phyloP scores from a whole-genome alignment of 768 basidiomycete species.

The Leccinum pellstonianum region DNA sequence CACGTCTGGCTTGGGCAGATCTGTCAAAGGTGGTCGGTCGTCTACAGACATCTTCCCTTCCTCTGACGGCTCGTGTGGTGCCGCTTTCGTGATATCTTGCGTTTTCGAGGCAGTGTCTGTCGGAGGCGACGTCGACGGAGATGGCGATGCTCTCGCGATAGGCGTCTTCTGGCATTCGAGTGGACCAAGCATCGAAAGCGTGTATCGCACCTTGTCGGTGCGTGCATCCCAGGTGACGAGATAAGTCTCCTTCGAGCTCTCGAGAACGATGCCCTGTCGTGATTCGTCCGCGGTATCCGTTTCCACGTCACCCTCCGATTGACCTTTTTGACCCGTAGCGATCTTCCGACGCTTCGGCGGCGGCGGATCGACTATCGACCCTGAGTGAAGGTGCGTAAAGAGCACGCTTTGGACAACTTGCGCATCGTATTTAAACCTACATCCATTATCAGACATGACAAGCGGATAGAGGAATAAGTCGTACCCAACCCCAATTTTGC shows the following conservation, averaged over 20 bases:
- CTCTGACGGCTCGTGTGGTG: not conserved
- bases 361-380: slow-evolving; percentile 13
- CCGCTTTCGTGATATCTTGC: not conserved
- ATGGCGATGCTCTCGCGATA: not conserved
- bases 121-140: not conserved
- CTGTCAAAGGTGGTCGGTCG: slow-evolving; percentile 1
- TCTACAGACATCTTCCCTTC: not conserved
- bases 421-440: slow-evolving; percentile 56
- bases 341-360: slow-evolving; percentile 31
- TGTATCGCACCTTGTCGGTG: slow-evolving; percentile 16
- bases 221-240: slow-evolving; percentile 17
- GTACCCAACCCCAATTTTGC: slow-evolving; percentile 45
- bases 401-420: slow-evolving; percentile 41
- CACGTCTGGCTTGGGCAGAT: slow-evolving; percentile 1
- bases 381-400: slow-evolving; percentile 38
- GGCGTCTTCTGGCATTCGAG: not conserved
- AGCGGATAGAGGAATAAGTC: slow-evolving; percentile 17
- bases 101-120: slow-evolving; percentile 5
- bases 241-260: slow-evolving; percentile 23
- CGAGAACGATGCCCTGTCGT: slow-evolving; percentile 24
- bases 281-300: slow-evolving; percentile 12
- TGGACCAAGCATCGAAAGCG: slow-evolving; percentile 18
- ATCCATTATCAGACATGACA: not conserved
- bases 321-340: slow-evolving; percentile 5
- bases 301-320: slow-evolving; percentile 7